Evolutionary conservation across 805 yeast genomes (phyloP).

Genomic region (Candida koratica): DNA sequence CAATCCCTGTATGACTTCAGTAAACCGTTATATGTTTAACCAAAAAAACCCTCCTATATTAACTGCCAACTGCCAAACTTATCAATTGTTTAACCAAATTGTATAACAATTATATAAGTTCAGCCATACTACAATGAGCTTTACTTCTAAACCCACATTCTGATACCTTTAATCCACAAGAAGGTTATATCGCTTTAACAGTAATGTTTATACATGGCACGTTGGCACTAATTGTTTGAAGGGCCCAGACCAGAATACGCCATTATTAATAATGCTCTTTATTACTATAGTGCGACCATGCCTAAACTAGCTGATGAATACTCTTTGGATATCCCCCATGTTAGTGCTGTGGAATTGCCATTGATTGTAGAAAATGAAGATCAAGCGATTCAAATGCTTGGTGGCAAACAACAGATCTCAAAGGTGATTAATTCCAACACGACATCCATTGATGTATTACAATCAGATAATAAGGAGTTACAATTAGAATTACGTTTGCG

Average conservation of each 20-base stretch:
- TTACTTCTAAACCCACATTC: no score
- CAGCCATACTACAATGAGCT: no score
- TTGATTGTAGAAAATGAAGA: slow-evolving; percentile 58
- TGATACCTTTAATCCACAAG: no score
- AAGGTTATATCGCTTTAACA: no score
- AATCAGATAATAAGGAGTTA: slow-evolving; percentile 6
- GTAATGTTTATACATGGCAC: no score
- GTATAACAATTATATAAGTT: no score
- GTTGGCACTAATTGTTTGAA: no score
- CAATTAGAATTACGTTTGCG: slow-evolving; percentile 40
- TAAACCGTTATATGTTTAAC: no score
- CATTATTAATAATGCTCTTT: background rate
- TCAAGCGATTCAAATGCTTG: slow-evolving; percentile 65
- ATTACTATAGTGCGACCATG: slow-evolving; percentile 7
- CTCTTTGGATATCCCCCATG: slow-evolving; percentile 69
- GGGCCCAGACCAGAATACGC: background rate
- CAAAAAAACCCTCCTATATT: no score
- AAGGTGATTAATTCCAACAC: slow-evolving; percentile 37
- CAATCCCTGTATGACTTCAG: no score
- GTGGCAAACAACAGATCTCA: slow-evolving; percentile 49
- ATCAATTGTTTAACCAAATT: no score
- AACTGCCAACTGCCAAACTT: no score
- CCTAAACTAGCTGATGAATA: slow-evolving; percentile 45
- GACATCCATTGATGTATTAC: slow-evolving; percentile 15
- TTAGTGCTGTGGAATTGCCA: slow-evolving; percentile 76